Base-by-base conservation (phyloP, 768 basidiomycete species). In the Podaxis pistillaris region DNA sequence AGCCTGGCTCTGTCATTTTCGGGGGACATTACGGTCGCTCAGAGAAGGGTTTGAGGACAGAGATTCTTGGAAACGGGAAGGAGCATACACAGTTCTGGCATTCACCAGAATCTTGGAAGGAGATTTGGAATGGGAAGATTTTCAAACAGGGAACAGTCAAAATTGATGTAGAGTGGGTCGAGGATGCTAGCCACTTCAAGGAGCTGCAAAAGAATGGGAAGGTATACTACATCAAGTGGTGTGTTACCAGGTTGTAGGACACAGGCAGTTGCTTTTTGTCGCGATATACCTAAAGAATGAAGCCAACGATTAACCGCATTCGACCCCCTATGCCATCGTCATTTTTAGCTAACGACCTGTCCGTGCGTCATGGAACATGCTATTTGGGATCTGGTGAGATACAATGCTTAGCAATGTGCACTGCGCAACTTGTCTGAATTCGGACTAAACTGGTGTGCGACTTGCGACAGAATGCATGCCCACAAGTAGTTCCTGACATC, bases 11-110 rank as follows among this genome's bases (percentile, higher is more conserved):
- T 2, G 64, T 76, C 13, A 77, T 73, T 54, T 71, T 79, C 44
- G 76, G 78, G 13, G 66, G 67, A n/a, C 83, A 84, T 64, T 68
- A 58, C 26, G 79, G 75, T 0, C 64, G 65, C 13, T 68, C 70
- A 15, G 68, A 70, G 33, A 50, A 66, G 60, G 57, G 63, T 17
- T 65, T 47, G n/a, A 66, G 56, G 4, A 58, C 46, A 51, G 63
- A 64, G 22, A 67, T 51, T 50, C 56, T 57, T 59, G 59, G 30
- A 15, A 64, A 54, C 37, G 50, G 46, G 22, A 41, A 60, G 52
- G 56, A 60, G 44, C 38, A 30, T 17, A 63, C 51, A 2, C 70
- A 74, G 61, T 59, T 63, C 33, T 61, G 67, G 40, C 62, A 67
- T 53, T 60, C 61, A 37, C 56, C 69, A 33, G 65, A 66, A 38